These are phyloP conservation scores for Quercus suber DNA, from an alignment of 306 rosid species.

Conservation along the genomic window DNA sequence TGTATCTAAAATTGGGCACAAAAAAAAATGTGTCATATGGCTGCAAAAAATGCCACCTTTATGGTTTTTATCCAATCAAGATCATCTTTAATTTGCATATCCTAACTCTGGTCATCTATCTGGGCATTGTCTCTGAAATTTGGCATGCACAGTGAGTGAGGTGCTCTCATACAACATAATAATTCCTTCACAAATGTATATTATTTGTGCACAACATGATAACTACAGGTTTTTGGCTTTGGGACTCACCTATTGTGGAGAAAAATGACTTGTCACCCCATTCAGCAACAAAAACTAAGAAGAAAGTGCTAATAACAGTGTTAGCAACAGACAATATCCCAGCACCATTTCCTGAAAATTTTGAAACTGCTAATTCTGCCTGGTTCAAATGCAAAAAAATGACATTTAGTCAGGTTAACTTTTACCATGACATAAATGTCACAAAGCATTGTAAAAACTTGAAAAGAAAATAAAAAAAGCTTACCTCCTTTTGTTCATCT, in stretches of 20 bases:
- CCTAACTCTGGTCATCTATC: background rate
- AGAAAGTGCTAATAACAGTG: conserved; percentile 74
- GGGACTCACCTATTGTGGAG: conserved; percentile 84
- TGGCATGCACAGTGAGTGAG: conserved; percentile 10
- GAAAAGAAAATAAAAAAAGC: conserved; percentile 13
- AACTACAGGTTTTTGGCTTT: conserved; percentile 10
- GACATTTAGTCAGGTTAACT: conserved; percentile 12
- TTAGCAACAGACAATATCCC: conserved; percentile 80
- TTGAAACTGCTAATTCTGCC: conserved; percentile 96
- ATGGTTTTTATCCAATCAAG: background rate
- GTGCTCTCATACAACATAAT: background rate
- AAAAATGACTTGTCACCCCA: conserved; percentile 99
- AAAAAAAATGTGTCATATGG: background rate
- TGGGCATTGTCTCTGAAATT: background rate
- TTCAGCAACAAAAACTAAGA: conserved; percentile 90
- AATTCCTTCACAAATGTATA: background rate
- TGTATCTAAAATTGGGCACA: conserved; percentile 3
- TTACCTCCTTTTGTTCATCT: conserved; percentile 97
- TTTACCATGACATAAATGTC: background rate
- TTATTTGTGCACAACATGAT: background rate
- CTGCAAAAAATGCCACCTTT: background rate
- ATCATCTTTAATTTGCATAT: background rate
- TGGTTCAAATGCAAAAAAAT: conserved; percentile 42
- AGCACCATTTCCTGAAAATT: conserved; percentile 81
- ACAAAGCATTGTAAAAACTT: conserved; percentile 10